These are phyloP conservation scores for Papiliotrema flavescens DNA, from an alignment of 1,284 basidiomycete species.

Conservation along the genomic window DNA sequence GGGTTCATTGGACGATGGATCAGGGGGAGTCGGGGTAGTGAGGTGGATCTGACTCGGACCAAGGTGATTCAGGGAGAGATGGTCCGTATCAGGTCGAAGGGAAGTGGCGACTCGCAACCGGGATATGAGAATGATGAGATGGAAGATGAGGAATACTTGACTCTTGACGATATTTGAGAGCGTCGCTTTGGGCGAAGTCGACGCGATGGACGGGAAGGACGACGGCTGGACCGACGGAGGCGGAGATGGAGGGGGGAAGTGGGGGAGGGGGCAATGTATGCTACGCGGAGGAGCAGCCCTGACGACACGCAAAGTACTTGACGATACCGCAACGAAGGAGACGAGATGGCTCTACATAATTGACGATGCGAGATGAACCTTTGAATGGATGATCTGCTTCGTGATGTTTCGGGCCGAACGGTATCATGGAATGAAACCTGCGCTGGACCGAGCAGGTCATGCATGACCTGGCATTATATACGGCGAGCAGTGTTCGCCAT, in stretches of 20 bases:
- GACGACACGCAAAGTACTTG: too few species aligned
- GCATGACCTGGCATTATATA: too few species aligned
- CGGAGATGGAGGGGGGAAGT: neutral
- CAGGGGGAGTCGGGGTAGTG: neutral
- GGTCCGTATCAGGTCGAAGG: neutral
- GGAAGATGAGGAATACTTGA: neutral
- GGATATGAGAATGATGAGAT: neutral
- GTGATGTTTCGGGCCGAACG: too few species aligned
- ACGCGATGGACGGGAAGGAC: neutral
- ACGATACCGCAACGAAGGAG: too few species aligned
- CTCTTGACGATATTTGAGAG: slow-evolving; percentile 1
- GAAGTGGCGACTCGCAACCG: neutral
- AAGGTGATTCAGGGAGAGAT: neutral
- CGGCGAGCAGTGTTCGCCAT: too few species aligned
- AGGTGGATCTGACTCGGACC: neutral
- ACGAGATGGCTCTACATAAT: too few species aligned
- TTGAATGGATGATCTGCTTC: too few species aligned
- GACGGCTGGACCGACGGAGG: neutral
- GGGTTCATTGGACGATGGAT: neutral
- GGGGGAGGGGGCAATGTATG: too few species aligned
- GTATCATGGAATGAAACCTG: too few species aligned
- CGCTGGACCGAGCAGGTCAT: too few species aligned
- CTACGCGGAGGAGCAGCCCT: too few species aligned
- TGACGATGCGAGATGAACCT: too few species aligned
- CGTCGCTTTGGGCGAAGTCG: neutral